A percentile compares a stretch with the other conserved stretches of the same genome.
Evolutionary conservation across 2,329 filamentous ascomycete species (phyloP).

Genomic region (Aspergillus versicolor): DNA sequence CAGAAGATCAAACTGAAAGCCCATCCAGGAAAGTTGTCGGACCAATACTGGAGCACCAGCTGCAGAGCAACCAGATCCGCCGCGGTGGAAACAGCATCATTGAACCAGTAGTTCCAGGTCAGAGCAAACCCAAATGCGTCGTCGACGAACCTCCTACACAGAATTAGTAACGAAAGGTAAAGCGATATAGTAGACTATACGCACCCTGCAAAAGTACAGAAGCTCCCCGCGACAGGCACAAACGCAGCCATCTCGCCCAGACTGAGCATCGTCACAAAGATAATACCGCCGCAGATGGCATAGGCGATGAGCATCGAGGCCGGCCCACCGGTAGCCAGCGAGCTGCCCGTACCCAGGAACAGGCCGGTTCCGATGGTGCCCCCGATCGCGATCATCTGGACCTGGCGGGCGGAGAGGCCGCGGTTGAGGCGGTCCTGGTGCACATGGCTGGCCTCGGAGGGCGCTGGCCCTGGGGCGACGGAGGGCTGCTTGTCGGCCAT

Average conservation of each 20-base stretch:
- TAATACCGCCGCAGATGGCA: constrained; percentile 56
- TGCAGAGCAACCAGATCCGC: constrained; percentile 61
- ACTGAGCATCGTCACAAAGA: constrained; percentile 59
- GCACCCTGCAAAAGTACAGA: constrained; percentile 56
- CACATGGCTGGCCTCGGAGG: not conserved
- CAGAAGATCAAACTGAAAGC: constrained; percentile 63
- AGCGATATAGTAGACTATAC: constrained; percentile 13
- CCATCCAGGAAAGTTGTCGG: constrained; percentile 62
- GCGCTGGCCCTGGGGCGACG: not conserved
- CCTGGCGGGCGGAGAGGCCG: constrained; percentile 60
- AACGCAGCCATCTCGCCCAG: constrained; percentile 63
- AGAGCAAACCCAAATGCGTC: constrained; percentile 46
- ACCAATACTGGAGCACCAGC: constrained; percentile 62
- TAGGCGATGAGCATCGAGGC: constrained; percentile 60
- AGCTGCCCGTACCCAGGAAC: constrained; percentile 63
- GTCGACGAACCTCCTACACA: constrained; percentile 42
- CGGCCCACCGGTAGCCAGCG: constrained; percentile 60
- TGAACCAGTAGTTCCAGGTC: constrained; percentile 60
- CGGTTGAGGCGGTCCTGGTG: constrained; percentile 51
- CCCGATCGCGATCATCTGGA: constrained; percentile 64
- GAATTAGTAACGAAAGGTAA: not conserved
- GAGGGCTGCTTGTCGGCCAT: not conserved
- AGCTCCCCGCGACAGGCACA: constrained; percentile 55
- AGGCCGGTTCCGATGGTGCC: constrained; percentile 55
- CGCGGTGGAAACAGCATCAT: constrained; percentile 62